These are phyloP conservation scores for Annona squamosa DNA, from an alignment of 164 flowering plant genomes.

Conservation along the genomic window DNA sequence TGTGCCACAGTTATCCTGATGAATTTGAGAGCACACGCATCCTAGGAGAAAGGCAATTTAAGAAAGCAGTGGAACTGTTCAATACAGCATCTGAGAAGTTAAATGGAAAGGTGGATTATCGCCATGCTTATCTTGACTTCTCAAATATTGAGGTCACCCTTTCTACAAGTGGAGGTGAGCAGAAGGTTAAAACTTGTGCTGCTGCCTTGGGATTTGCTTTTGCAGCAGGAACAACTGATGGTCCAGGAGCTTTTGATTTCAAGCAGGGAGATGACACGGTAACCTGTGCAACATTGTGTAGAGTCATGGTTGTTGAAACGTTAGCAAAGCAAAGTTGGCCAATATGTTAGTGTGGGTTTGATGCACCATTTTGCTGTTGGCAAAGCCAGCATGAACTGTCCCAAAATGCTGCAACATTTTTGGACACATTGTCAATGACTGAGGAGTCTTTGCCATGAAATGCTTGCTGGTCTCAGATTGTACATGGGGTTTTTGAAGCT, in stretches of 20 bases:
- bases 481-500: neutral
- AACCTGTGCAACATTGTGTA: slow-evolving; percentile 3
- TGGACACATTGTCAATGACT: no score
- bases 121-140: slow-evolving; percentile 69
- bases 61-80: slow-evolving; percentile 73
- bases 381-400: no score
- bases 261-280: slow-evolving; percentile 91
- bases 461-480: neutral
- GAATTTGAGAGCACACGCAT: slow-evolving; percentile 96
- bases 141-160: slow-evolving; percentile 74
- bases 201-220: slow-evolving; percentile 98
- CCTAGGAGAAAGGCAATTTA: slow-evolving; percentile 86
- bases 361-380: no score
- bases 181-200: slow-evolving; percentile 80
- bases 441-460: no score
- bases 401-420: no score
- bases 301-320: neutral
- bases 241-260: slow-evolving; percentile 99
- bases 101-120: slow-evolving; percentile 74
- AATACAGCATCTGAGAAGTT: slow-evolving; percentile 69
- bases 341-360: no score
- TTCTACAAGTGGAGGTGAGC: slow-evolving; percentile 47
- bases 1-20: slow-evolving; percentile 69
- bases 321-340: no score
- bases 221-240: slow-evolving; percentile 99